A percentile compares a stretch with the other conserved stretches of the same genome.
These are phyloP conservation scores for Penicillium chermesinum DNA, from an alignment of 495 filamentous ascomycete genomes.

Conservation along the genomic window DNA sequence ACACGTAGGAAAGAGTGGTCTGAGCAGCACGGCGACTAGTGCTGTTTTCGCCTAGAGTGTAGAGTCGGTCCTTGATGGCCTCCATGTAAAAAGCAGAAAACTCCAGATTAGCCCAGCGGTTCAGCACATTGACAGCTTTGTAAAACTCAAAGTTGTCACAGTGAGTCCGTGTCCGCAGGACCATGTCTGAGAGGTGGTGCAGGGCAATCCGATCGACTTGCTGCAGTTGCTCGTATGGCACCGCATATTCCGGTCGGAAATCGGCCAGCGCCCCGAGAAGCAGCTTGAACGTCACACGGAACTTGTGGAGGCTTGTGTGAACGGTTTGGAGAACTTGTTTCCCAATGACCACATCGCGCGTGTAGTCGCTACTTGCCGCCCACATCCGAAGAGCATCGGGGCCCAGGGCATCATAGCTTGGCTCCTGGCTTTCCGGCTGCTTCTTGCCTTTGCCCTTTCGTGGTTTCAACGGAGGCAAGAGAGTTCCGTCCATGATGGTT, in stretches of 20 bases:
- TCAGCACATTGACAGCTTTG: conserved; percentile 66
- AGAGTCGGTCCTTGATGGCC: conserved; percentile 81
- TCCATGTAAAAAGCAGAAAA: conserved; percentile 94
- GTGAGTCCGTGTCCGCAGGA: conserved; percentile 51
- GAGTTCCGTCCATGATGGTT: conserved; percentile 75
- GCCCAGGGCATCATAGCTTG: conserved; percentile 57
- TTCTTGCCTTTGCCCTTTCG: conserved; percentile 51
- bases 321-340: conserved; percentile 67
- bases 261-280: conserved; percentile 72
- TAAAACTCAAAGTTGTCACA: conserved; percentile 76
- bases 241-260: conserved; percentile 38
- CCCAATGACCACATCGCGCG: conserved; percentile 75
- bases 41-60: conserved; percentile 63
- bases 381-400: conserved; percentile 87
- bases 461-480: conserved; percentile 55
- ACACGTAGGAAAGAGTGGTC: conserved; percentile 65
- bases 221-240: conserved; percentile 40
- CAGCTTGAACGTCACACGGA: conserved; percentile 81
- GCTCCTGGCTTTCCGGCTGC: conserved; percentile 38
- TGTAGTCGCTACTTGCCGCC: conserved; percentile 89
- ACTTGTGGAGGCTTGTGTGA: conserved; percentile 73
- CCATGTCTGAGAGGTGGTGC: conserved; percentile 60
- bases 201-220: conserved; percentile 71
- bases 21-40: conserved; percentile 50
- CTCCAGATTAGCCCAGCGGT: conserved; percentile 72